Percentiles rank a stretch among this genome's conserved stretches.
Evolutionary conservation across 768 basidiomycete species (phyloP).

Genomic region (Myochromella boudieri): DNA sequence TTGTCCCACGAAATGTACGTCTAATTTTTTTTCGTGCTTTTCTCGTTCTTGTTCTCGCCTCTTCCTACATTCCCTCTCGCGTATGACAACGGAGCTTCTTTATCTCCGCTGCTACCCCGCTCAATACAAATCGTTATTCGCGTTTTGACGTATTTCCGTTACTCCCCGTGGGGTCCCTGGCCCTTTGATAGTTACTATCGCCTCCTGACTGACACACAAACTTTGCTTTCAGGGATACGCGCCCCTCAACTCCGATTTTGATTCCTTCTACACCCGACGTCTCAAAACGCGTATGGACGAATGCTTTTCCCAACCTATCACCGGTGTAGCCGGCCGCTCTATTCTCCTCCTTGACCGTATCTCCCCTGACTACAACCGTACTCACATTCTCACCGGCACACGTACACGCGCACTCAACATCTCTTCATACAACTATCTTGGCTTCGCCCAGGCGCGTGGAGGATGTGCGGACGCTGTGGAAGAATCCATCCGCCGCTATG

Average conservation of each 20-base stretch:
- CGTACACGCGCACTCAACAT: slow-evolving; percentile 92
- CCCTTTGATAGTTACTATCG: too few species aligned
- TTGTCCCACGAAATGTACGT: slow-evolving; percentile 82
- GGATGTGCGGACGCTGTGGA: slow-evolving; percentile 95
- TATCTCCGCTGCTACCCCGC: too few species aligned
- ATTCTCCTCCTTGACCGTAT: slow-evolving; percentile 83
- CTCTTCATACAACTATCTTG: slow-evolving; percentile 98
- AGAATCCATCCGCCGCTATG: slow-evolving; percentile 77
- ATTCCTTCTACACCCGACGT: slow-evolving; percentile 98
- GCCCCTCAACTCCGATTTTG: slow-evolving; percentile 95
- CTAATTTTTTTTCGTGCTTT: slow-evolving; percentile 5
- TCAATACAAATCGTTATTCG: too few species aligned
- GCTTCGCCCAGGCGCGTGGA: slow-evolving; percentile 91
- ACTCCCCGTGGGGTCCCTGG: too few species aligned
- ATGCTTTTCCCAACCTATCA: slow-evolving; percentile 90
- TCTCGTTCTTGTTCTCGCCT: not conserved
- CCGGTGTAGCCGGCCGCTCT: slow-evolving; percentile 94
- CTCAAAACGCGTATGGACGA: slow-evolving; percentile 94
- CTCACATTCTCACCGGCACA: slow-evolving; percentile 73
- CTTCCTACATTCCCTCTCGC: not conserved
- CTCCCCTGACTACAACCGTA: slow-evolving; percentile 79
- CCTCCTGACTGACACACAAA: slow-evolving; percentile 10
- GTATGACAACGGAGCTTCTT: too few species aligned
- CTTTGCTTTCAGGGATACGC: slow-evolving; percentile 78
- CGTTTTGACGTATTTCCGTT: too few species aligned